These are phyloP conservation scores for Gomphus bonarii DNA, from an alignment of 1,284 basidiomycete genomes.

Conservation along the genomic window DNA sequence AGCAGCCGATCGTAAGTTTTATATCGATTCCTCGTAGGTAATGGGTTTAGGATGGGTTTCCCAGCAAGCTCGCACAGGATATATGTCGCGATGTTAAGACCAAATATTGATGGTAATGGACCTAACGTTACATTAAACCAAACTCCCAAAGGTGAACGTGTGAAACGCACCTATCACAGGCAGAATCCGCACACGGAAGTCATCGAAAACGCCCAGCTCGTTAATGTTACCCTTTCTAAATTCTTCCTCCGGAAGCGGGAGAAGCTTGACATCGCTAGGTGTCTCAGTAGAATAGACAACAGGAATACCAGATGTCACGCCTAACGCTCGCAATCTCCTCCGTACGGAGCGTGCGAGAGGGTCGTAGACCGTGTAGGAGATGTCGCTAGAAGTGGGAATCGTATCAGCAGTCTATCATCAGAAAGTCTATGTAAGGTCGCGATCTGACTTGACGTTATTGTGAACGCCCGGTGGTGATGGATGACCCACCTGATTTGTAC, in stretches of 20 bases:
- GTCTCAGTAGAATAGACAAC: conserved; percentile 97
- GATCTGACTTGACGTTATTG: neutral
- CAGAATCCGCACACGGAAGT: conserved; percentile 86
- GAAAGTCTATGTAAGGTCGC: neutral
- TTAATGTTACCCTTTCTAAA: conserved; percentile 85
- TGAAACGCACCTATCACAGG: conserved; percentile 61
- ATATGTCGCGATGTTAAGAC: conserved; percentile 80
- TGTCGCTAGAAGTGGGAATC: conserved; percentile 46
- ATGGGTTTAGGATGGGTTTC: conserved; percentile 71
- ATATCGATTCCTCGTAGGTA: conserved; percentile 74
- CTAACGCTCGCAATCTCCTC: conserved; percentile 61
- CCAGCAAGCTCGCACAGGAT: conserved; percentile 76
- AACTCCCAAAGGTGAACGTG: conserved; percentile 13
- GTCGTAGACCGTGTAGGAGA: conserved; percentile 89
- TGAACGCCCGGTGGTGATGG: neutral
- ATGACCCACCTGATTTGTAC: conserved; percentile 65
- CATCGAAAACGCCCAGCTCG: conserved; percentile 86
- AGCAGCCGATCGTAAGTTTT: conserved; percentile 81
- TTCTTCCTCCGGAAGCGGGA: conserved; percentile 89
- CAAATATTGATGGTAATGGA: conserved; percentile 81
- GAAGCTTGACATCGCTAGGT: conserved; percentile 73
- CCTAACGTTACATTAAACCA: conserved; percentile 28
- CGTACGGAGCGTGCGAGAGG: conserved; percentile 90
- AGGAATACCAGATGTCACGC: conserved; percentile 69
- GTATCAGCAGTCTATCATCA: neutral